Percentiles rank a stretch among this genome's conserved stretches.
phyloP scores from a whole-genome alignment of 176 grass and related monocot genomes.

The Melocanna baccifera region DNA sequence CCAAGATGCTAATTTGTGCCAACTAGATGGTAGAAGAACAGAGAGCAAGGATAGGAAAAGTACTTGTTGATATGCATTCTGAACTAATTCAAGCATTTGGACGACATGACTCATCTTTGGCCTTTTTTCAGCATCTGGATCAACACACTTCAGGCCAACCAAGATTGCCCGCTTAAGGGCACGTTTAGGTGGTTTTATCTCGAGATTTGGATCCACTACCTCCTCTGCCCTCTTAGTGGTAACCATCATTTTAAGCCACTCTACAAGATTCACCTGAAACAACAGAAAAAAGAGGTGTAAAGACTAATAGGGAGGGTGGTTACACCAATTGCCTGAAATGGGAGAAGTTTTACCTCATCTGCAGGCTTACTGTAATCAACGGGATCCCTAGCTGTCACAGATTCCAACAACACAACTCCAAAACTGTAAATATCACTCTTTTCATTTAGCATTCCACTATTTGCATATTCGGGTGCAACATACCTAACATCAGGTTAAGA shows the following conservation, averaged over 20 bases:
- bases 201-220: constrained; percentile 68
- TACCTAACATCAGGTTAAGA: constrained; percentile 62
- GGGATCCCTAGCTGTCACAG: constrained; percentile 79
- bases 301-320: neutral
- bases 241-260: constrained; percentile 96
- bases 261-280: constrained; percentile 78
- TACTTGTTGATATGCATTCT: constrained; percentile 66
- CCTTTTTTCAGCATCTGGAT: constrained; percentile 88
- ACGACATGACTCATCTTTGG: constrained; percentile 97
- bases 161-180: constrained; percentile 83
- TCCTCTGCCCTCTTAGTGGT: constrained; percentile 74
- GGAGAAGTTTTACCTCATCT: constrained; percentile 55
- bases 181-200: constrained; percentile 65
- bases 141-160: constrained; percentile 83
- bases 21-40: neutral
- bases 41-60: neutral
- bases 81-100: constrained; percentile 85
- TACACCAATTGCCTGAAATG: constrained; percentile 5
- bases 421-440: constrained; percentile 99
- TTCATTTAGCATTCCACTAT: constrained; percentile 90
- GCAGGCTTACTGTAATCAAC: constrained; percentile 77
- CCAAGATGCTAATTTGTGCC: neutral
- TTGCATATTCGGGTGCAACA: constrained; percentile 93
- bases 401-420: constrained; percentile 89
- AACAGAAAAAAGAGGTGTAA: constrained; percentile 17